Evolutionary conservation across 208 protist species (phyloP).

Genomic region (Leishmania turanica): DNA sequence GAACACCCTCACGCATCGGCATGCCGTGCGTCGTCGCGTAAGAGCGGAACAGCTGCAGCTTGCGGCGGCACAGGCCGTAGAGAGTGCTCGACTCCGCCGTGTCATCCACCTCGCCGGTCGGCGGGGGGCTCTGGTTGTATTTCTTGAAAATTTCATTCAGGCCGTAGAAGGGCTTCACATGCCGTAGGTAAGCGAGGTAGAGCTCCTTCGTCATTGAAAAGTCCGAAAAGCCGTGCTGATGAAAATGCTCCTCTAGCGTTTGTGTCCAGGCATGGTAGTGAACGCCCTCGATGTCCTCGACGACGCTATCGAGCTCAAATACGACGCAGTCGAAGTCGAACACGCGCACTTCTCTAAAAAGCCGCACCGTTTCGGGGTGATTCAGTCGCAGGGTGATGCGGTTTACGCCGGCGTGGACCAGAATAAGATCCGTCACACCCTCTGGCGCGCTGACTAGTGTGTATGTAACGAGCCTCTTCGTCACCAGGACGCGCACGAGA

Average conservation of each 20-base stretch:
- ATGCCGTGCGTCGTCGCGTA: conserved; percentile 56
- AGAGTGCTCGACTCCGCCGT: conserved; percentile 52
- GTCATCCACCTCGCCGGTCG: conserved; percentile 53
- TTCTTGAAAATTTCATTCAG: conserved; percentile 71
- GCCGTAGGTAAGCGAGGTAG: conserved; percentile 85
- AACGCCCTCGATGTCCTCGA: conserved; percentile 76
- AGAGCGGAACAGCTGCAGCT: conserved; percentile 68
- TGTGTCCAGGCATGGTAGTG: conserved; percentile 89
- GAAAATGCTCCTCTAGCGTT: conserved; percentile 74
- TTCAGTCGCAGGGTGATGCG: conserved; percentile 61
- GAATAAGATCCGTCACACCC: conserved; percentile 51
- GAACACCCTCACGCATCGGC: conserved; percentile 49
- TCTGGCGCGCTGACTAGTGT: conserved; percentile 48
- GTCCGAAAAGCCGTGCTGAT: conserved; percentile 39
- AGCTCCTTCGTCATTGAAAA: conserved; percentile 74
- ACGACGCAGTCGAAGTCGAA: conserved; percentile 92
- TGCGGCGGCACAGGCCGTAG: conserved; percentile 68
- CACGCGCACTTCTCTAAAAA: conserved; percentile 70
- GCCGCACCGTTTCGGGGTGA: conserved; percentile 66
- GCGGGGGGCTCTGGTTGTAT: conserved; percentile 44
- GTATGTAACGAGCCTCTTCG: conserved; percentile 77
- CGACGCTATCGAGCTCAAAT: conserved; percentile 88
- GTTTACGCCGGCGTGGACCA: conserved; percentile 76
- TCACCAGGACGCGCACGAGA: conserved; percentile 72
- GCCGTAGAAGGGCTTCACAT: conserved; percentile 65